Percentiles rank a stretch among this genome's conserved stretches.
Conservation (phyloP, 2,329 filamentous ascomycete species). For the Pyricularia sp. region DNA sequence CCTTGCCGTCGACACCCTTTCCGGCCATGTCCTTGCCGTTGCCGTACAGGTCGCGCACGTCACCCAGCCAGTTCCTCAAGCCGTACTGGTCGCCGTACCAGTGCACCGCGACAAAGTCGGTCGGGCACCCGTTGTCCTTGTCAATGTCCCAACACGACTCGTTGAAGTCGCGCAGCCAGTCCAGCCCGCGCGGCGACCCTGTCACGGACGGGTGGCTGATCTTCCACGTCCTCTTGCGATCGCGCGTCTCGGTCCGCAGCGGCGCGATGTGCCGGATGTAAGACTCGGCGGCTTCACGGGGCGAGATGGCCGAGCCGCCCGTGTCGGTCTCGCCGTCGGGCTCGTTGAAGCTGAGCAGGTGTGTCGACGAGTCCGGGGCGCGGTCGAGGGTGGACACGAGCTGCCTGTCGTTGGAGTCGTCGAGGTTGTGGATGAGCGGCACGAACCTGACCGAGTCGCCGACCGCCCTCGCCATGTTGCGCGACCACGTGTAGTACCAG, state of each 20-base stretch:
- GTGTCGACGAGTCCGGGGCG: slow-evolving; percentile 24
- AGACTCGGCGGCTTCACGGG: slow-evolving; percentile 25
- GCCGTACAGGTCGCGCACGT: slow-evolving; percentile 26
- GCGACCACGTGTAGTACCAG: slow-evolving; percentile 35
- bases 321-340: slow-evolving; percentile 28
- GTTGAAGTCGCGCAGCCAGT: slow-evolving; percentile 60
- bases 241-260: slow-evolving; percentile 32
- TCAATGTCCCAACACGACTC: slow-evolving; percentile 53
- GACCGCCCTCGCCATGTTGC: slow-evolving; percentile 15
- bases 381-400: slow-evolving; percentile 16
- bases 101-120: slow-evolving; percentile 53
- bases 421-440: slow-evolving; percentile 27
- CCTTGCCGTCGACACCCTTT: background rate
- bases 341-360: slow-evolving; percentile 31
- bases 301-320: slow-evolving; percentile 27
- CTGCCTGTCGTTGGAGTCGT: slow-evolving; percentile 19
- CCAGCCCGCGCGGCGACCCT: slow-evolving; percentile 46
- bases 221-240: slow-evolving; percentile 43
- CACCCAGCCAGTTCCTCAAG: slow-evolving; percentile 55
- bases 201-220: slow-evolving; percentile 65
- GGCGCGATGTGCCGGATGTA: slow-evolving; percentile 42
- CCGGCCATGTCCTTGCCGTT: slow-evolving; percentile 6
- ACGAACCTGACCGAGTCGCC: slow-evolving; percentile 21
- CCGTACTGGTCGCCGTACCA: slow-evolving; percentile 65
- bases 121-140: slow-evolving; percentile 40